A percentile compares a stretch with the other conserved stretches of the same genome.
Conservation (phyloP, 345 rosid species). For the Psidium guajava region DNA sequence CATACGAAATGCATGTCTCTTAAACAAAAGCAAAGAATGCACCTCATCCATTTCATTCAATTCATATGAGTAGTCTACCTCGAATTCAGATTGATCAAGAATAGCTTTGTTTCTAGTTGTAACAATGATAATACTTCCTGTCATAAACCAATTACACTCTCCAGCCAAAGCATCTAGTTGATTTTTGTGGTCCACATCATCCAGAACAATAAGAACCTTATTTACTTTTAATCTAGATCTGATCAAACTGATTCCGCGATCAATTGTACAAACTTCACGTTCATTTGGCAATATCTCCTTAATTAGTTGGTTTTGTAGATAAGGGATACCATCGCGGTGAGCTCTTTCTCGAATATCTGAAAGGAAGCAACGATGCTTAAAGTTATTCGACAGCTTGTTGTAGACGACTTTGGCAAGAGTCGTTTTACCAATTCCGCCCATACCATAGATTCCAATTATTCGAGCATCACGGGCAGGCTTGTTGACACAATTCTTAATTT, state of each 20-base stretch:
- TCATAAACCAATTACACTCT: background rate
- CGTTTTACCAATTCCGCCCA: background rate
- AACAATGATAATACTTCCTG: background rate
- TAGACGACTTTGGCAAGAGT: background rate
- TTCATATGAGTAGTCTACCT: background rate
- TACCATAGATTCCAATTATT: background rate
- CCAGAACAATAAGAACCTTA: background rate
- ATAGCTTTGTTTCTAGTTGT: background rate
- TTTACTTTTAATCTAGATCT: background rate
- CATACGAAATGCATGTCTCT: background rate
- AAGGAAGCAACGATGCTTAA: background rate
- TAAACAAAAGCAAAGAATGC: background rate
- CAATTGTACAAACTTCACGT: accelerated
- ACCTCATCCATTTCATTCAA: accelerated
- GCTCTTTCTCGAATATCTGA: background rate
- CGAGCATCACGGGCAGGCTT: too few species aligned
- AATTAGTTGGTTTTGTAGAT: background rate
- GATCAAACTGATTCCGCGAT: background rate
- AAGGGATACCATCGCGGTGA: accelerated
- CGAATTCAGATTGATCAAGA: background rate
- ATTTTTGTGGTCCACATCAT: accelerated
- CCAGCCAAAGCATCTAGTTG: background rate
- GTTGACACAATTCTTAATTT: background rate
- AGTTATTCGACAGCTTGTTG: background rate
- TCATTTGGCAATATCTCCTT: background rate